These are phyloP conservation scores for Metahyphopichia silvanorum DNA, from an alignment of 805 yeast species.

Conservation along the genomic window DNA sequence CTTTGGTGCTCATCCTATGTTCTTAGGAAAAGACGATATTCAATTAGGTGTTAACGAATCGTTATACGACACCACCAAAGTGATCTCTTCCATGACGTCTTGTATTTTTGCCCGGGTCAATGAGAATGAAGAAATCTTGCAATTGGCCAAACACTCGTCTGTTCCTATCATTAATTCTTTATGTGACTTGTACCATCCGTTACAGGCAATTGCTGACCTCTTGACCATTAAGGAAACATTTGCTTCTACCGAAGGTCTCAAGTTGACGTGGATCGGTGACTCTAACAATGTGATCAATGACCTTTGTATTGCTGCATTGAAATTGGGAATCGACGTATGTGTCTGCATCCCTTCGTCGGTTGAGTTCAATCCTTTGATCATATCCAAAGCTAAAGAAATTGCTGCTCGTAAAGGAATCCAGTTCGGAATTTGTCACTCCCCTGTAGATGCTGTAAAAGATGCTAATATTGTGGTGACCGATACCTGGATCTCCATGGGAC, in stretches of 20 bases:
- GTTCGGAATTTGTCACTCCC: slow-evolving; percentile 59
- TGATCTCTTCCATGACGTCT: slow-evolving; percentile 86
- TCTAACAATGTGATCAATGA: slow-evolving; percentile 91
- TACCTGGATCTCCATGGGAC: slow-evolving; percentile 94
- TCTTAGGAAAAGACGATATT: slow-evolving; percentile 87
- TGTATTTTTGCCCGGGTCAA: slow-evolving; percentile 89
- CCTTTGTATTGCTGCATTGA: slow-evolving; percentile 76
- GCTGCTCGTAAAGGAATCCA: slow-evolving; percentile 48
- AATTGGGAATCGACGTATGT: slow-evolving; percentile 70
- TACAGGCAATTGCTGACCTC: slow-evolving; percentile 87
- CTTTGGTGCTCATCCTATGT: slow-evolving; percentile 91
- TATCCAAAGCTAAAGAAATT: slow-evolving; percentile 48
- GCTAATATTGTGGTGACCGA: slow-evolving; percentile 86
- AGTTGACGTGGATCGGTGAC: slow-evolving; percentile 94
- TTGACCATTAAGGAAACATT: slow-evolving; percentile 76
- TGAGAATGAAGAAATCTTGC: slow-evolving; percentile 70
- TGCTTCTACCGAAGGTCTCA: slow-evolving; percentile 49
- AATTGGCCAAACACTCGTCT: slow-evolving; percentile 64
- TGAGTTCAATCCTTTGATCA: slow-evolving; percentile 53
- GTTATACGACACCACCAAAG: slow-evolving; percentile 79
- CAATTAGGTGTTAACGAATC: slow-evolving; percentile 91
- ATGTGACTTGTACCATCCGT: slow-evolving; percentile 85
- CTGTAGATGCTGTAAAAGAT: slow-evolving; percentile 60
- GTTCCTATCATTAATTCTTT: slow-evolving; percentile 89
- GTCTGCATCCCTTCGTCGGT: slow-evolving; percentile 75